Evolutionary conservation across 129 eudicot genomes (phyloP).

Genomic region (Solidago caesia): DNA sequence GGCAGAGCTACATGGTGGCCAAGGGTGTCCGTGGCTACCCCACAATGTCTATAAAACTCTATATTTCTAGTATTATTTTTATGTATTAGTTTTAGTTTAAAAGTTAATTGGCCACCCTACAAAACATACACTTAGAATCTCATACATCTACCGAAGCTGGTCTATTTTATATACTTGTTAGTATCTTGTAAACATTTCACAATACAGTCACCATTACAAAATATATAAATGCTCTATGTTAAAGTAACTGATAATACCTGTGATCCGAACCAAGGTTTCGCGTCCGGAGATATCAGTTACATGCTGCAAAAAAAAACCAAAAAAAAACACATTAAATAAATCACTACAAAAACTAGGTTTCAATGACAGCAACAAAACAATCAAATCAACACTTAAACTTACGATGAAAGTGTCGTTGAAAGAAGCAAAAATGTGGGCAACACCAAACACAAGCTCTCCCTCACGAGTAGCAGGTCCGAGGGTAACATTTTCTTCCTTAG

Average conservation of each 20-base stretch:
- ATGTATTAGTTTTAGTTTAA: no score
- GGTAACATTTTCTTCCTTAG: slow-evolving; percentile 10
- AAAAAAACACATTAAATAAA: not conserved
- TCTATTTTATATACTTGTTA: no score
- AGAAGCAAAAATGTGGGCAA: slow-evolving; percentile 2
- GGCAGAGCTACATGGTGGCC: no score
- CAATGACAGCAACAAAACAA: not conserved
- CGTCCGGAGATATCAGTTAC: slow-evolving; percentile 13
- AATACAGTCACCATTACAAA: no score
- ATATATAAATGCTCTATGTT: no score
- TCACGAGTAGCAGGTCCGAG: slow-evolving; percentile 11
- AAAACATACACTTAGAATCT: no score
- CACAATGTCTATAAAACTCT: no score
- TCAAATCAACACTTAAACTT: not conserved
- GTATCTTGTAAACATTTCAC: no score
- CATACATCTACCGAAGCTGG: no score
- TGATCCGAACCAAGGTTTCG: not conserved
- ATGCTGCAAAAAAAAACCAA: not conserved
- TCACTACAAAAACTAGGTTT: not conserved
- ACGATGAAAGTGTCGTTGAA: slow-evolving; percentile 7
- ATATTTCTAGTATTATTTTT: no score
- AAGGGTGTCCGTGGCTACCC: no score
- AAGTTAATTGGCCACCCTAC: no score
- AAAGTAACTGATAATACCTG: not conserved
- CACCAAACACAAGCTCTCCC: slow-evolving; percentile 14